Evolutionary conservation across 2,329 filamentous ascomycete genomes (phyloP).

Genomic region (Aspergillus sp.): DNA sequence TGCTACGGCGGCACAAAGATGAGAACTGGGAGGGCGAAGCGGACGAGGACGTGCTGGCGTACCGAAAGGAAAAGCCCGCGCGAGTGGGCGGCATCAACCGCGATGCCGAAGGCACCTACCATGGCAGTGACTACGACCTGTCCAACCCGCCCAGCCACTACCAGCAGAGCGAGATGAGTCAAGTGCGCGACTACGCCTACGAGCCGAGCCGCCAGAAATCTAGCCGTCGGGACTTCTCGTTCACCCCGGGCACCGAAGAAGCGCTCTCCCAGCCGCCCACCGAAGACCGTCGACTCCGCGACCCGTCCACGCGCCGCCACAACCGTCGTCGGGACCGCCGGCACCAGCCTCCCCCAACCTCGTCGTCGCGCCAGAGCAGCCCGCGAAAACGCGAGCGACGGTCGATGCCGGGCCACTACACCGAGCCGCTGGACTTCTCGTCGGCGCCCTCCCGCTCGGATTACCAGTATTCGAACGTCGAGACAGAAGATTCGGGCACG

Average conservation of each 20-base stretch:
- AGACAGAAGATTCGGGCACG: constrained; percentile 47
- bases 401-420: constrained; percentile 41
- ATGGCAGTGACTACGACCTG: constrained; percentile 70
- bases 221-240: constrained; percentile 46
- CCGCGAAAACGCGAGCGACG: constrained; percentile 37
- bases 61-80: constrained; percentile 82
- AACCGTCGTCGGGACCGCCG: constrained; percentile 32
- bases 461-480: constrained; percentile 43
- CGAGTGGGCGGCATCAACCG: constrained; percentile 88
- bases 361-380: constrained; percentile 35
- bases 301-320: constrained; percentile 30
- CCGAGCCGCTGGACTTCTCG: constrained; percentile 45
- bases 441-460: constrained; percentile 38
- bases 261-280: constrained; percentile 36
- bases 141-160: constrained; percentile 59
- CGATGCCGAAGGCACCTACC: constrained; percentile 76
- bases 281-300: constrained; percentile 32
- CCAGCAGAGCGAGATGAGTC: constrained; percentile 47
- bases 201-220: constrained; percentile 24
- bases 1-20: constrained; percentile 39
- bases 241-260: constrained; percentile 50
- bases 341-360: constrained; percentile 22
- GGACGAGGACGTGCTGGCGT: constrained; percentile 71
- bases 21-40: constrained; percentile 62
- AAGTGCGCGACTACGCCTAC: constrained; percentile 46